Evolutionary conservation across 2,329 filamentous ascomycete genomes (phyloP).

Genomic region (Venturia aucupariae): DNA sequence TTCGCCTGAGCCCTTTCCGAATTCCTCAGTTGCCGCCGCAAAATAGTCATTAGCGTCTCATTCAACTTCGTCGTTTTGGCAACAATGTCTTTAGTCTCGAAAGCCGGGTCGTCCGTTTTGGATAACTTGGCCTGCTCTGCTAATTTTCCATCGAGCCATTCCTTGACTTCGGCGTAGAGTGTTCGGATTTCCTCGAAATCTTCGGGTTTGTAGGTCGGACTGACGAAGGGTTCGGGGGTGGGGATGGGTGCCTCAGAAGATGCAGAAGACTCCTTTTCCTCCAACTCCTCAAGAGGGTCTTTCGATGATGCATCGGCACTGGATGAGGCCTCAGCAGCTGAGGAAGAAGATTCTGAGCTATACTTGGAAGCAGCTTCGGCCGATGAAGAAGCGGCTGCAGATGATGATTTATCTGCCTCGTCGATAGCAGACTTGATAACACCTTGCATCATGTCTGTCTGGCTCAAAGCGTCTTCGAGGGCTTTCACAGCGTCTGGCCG

Average conservation of each 20-base stretch:
- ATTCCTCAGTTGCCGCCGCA: slow-evolving; percentile 56
- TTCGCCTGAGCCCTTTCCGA: slow-evolving; percentile 32
- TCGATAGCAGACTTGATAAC: slow-evolving; percentile 58
- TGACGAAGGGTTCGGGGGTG: slow-evolving; percentile 43
- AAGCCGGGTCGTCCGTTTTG: slow-evolving; percentile 62
- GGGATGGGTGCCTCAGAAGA: slow-evolving; percentile 32
- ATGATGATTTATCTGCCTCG: slow-evolving; percentile 30
- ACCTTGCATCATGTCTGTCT: slow-evolving; percentile 59
- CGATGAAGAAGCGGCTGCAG: slow-evolving; percentile 19
- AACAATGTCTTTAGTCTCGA: slow-evolving; percentile 63
- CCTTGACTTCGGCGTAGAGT: slow-evolving; percentile 50
- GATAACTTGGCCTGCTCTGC: slow-evolving; percentile 61
- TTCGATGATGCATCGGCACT: slow-evolving; percentile 31
- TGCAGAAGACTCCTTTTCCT: slow-evolving; percentile 54
- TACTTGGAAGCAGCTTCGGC: slow-evolving; percentile 35
- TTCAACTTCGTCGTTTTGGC: slow-evolving; percentile 62
- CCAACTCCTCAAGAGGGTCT: slow-evolving; percentile 58
- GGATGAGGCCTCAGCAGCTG: background rate
- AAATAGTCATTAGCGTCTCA: slow-evolving; percentile 58
- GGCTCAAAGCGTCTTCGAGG: slow-evolving; percentile 61
- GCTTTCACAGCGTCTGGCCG: slow-evolving; percentile 64
- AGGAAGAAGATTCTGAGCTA: background rate
- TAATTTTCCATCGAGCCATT: slow-evolving; percentile 69
- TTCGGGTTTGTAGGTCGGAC: slow-evolving; percentile 56
- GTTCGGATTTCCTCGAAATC: slow-evolving; percentile 61